Evolutionary conservation across 768 basidiomycete genomes (phyloP).

Genomic region (Lactarius psammicola): DNA sequence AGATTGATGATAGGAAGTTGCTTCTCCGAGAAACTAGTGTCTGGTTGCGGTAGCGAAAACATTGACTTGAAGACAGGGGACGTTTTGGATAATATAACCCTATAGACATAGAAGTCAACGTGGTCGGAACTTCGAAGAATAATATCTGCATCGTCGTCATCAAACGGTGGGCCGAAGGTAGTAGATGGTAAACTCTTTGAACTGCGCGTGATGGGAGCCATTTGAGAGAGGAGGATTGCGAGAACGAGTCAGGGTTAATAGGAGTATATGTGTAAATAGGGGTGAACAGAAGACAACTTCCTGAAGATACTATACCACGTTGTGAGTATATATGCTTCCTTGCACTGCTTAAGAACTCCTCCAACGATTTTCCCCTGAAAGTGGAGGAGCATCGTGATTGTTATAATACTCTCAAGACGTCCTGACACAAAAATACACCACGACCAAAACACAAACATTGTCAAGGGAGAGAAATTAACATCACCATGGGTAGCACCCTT

Average conservation of each 20-base stretch:
- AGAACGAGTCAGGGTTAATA: no score
- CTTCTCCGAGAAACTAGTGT: background rate
- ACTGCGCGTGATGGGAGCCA: no score
- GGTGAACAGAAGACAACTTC: no score
- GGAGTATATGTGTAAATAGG: background rate
- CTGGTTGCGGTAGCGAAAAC: slow-evolving; percentile 1
- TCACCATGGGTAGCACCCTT: background rate
- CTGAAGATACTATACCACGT: no score
- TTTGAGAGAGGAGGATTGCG: no score
- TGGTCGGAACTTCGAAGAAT: slow-evolving; percentile 11
- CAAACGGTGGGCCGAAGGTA: background rate
- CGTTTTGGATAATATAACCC: slow-evolving; percentile 9
- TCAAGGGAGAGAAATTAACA: no score
- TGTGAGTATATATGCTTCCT: no score
- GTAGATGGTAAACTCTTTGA: background rate
- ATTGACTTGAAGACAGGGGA: slow-evolving; percentile 12
- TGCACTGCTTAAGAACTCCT: no score
- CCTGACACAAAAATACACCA: no score
- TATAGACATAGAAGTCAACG: slow-evolving; percentile 15
- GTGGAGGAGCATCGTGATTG: no score
- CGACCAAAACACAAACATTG: no score
- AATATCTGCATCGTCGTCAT: background rate
- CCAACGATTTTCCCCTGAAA: background rate
- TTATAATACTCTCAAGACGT: no score
- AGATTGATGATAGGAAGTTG: background rate